A percentile compares a stretch with the other conserved stretches of the same genome.
Conservation (phyloP, 257 asterid genomes). For the Penstemon davidsonii region DNA sequence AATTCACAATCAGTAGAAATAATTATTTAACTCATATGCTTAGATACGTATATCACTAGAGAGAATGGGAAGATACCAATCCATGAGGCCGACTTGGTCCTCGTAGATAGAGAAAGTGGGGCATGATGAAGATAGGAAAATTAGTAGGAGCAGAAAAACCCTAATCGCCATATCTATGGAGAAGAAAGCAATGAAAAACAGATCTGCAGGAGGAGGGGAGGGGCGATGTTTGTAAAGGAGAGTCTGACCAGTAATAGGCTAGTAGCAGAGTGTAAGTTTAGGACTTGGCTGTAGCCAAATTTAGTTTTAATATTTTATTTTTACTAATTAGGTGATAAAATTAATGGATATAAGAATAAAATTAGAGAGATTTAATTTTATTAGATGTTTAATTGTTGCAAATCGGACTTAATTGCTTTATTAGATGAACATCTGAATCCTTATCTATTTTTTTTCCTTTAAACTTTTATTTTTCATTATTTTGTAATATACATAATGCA, state of each 20-base stretch:
- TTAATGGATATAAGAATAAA: no score
- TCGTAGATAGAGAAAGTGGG: constrained; percentile 59
- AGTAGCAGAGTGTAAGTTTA: background rate
- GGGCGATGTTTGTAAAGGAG: constrained; percentile 34
- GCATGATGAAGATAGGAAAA: constrained; percentile 37
- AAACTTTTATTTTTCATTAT: no score
- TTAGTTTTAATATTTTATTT: background rate
- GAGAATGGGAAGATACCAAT: constrained; percentile 53
- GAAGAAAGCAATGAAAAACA: constrained; percentile 31
- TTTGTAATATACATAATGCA: no score
- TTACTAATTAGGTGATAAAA: no score
- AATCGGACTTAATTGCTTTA: no score
- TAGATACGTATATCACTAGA: background rate
- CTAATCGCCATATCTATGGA: constrained; percentile 80
- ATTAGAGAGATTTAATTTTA: background rate
- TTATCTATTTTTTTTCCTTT: no score
- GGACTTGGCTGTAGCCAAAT: background rate
- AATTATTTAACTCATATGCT: constrained; percentile 6
- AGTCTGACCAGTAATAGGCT: background rate
- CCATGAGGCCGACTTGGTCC: constrained; percentile 97
- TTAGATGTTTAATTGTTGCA: no score
- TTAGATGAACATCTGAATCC: no score
- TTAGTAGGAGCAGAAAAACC: constrained; percentile 46
- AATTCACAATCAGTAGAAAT: constrained; percentile 9
- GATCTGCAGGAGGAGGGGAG: constrained; percentile 40